Conservation (phyloP, 805 yeast genomes). For the Cyberlindnera nakhonratchasimensis region DNA sequence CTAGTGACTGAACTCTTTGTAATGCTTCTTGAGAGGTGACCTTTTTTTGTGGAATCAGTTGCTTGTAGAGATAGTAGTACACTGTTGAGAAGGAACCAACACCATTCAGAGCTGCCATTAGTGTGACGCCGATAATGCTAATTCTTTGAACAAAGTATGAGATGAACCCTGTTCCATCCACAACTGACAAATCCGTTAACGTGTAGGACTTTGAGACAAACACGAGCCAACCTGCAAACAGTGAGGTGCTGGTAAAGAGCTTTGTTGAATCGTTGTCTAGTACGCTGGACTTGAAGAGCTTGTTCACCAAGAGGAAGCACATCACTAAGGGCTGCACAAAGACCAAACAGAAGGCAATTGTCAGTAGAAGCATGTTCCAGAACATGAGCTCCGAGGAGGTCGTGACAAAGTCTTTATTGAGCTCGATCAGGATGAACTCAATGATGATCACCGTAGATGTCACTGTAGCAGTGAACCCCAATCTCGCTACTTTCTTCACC, state of each 20-base stretch:
- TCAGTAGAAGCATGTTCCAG: conserved; percentile 14
- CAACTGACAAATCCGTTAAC: conserved; percentile 21
- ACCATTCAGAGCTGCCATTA: conserved; percentile 27
- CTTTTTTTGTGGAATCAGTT: conserved; percentile 2
- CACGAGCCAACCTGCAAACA: conserved; percentile 19
- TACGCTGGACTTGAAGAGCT: conserved; percentile 15
- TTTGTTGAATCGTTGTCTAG: conserved; percentile 12
- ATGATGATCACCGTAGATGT: conserved; percentile 20
- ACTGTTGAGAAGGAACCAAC: conserved; percentile 29
- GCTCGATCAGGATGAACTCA: conserved; percentile 25
- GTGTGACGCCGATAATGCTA: conserved; percentile 27
- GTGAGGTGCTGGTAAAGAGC: conserved; percentile 1
- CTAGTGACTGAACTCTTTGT: conserved; percentile 13
- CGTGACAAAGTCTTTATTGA: conserved; percentile 11
- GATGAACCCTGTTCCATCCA: conserved; percentile 11
- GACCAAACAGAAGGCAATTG: conserved; percentile 14
- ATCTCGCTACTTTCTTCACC: conserved; percentile 15
- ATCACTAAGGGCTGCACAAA: conserved; percentile 23
- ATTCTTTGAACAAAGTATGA: conserved; percentile 20
- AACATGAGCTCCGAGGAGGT: conserved; percentile 7
- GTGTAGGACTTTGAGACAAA: conserved; percentile 21
- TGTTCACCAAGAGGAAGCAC: conserved; percentile 18
- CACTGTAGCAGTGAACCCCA: conserved; percentile 21
- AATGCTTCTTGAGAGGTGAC: conserved; percentile 6
- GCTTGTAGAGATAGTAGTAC: conserved; percentile 24